Evolutionary conservation across 108 stramenopile genomes (phyloP).

Genomic region (Aurantiochytrium sp.): DNA sequence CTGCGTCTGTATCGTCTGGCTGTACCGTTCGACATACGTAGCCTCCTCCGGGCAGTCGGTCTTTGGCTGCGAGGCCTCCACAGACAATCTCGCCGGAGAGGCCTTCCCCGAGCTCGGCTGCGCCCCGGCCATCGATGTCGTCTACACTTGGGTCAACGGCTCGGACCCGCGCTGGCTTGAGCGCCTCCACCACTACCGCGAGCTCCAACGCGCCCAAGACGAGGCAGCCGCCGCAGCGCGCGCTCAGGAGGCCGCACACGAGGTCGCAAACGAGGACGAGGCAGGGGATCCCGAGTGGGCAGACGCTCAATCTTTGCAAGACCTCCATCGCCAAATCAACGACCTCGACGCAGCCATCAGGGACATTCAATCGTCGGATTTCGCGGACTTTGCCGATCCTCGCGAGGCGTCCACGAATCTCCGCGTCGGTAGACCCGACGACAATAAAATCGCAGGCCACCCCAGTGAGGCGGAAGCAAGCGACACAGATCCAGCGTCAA

Average conservation of each 20-base stretch:
- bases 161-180: slow-evolving; percentile 56
- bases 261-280: neutral
- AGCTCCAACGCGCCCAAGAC: neutral
- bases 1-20: neutral
- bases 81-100: neutral
- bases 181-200: neutral
- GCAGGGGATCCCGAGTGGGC: neutral
- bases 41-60: neutral
- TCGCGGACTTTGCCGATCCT: no score
- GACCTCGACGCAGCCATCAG: neutral
- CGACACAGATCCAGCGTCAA: no score
- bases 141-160: slow-evolving; percentile 67
- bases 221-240: neutral
- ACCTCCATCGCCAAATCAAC: neutral
- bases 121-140: slow-evolving; percentile 48
- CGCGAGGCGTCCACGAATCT: no score
- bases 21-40: neutral
- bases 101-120: neutral
- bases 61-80: neutral
- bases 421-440: no score
- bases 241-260: no score
- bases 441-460: no score
- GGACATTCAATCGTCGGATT: neutral
- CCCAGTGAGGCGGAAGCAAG: no score
- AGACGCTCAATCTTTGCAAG: neutral